Percentiles rank a stretch among this genome's conserved stretches.
phyloP scores from a whole-genome alignment of 1,284 basidiomycete genomes.

The Ustilago lituana region DNA sequence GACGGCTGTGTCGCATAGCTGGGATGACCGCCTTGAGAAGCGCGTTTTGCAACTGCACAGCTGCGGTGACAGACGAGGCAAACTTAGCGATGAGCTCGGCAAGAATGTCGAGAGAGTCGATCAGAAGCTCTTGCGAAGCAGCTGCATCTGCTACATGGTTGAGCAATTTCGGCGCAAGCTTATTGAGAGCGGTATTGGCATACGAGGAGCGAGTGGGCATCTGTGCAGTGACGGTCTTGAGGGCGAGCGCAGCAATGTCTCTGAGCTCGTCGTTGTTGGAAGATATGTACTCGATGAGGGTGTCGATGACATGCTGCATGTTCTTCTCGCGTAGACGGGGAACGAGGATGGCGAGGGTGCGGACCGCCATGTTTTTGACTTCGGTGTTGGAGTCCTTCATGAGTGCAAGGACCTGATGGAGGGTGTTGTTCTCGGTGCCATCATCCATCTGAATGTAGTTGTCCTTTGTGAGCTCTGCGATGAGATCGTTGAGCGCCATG shows the following conservation, averaged over 20 bases:
- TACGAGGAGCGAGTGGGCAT: conserved; percentile 82
- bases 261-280: conserved; percentile 87
- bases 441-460: conserved; percentile 52
- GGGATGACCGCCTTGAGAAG: conserved; percentile 77
- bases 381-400: conserved; percentile 94
- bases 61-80: conserved; percentile 67
- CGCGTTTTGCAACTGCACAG: conserved; percentile 69
- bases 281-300: conserved; percentile 82
- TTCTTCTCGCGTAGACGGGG: conserved; percentile 83
- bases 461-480: conserved; percentile 47
- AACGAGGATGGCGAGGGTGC: conserved; percentile 83
- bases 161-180: conserved; percentile 84
- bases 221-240: conserved; percentile 93
- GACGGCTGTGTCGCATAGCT: conserved; percentile 45
- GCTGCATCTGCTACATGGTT: conserved; percentile 70
- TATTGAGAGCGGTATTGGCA: conserved; percentile 81
- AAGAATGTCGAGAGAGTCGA: conserved; percentile 89
- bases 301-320: conserved; percentile 86
- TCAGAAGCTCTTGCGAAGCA: conserved; percentile 80
- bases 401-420: conserved; percentile 81
- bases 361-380: conserved; percentile 88
- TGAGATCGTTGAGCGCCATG: conserved; percentile 66
- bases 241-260: conserved; percentile 88
- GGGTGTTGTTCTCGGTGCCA: conserved; percentile 76
- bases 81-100: conserved; percentile 84